Evolutionary conservation across 495 filamentous ascomycete species (phyloP).

Genomic region (Penicillium bialowiezense): DNA sequence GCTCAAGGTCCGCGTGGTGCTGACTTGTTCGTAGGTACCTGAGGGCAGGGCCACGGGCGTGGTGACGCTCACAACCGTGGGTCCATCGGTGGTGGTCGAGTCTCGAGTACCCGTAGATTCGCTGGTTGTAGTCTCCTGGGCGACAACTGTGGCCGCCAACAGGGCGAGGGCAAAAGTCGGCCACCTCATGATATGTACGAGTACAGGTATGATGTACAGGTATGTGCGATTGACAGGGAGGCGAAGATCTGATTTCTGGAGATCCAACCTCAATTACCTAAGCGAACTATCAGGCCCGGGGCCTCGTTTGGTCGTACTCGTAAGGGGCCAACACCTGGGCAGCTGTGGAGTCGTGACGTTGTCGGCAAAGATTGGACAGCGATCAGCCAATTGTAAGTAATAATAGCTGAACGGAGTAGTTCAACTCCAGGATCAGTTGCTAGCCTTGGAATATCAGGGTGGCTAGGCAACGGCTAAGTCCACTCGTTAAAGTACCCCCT

Average conservation of each 20-base stretch:
- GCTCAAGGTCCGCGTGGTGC: conserved; percentile 35
- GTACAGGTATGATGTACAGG: too few species aligned
- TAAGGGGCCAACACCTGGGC: not conserved
- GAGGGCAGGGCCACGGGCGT: conserved; percentile 23
- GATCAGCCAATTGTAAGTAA: conserved; percentile 14
- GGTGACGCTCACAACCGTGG: conserved; percentile 13
- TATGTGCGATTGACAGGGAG: not conserved
- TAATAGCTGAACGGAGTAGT: too few species aligned
- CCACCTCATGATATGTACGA: conserved; percentile 31
- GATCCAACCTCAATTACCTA: not conserved
- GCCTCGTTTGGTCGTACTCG: too few species aligned
- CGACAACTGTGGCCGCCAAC: conserved; percentile 13
- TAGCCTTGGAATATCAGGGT: too few species aligned
- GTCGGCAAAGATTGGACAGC: not conserved
- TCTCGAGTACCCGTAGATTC: too few species aligned
- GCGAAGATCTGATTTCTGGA: not conserved
- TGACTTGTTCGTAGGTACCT: conserved; percentile 38
- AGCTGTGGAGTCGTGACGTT: conserved; percentile 11
- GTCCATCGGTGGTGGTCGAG: conserved; percentile 10
- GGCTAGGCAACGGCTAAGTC: too few species aligned
- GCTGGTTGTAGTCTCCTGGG: conserved; percentile 16
- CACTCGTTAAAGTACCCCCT: too few species aligned
- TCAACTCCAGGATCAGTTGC: too few species aligned
- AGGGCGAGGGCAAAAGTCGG: conserved; percentile 12
- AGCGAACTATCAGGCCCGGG: too few species aligned